Conservation (phyloP, 768 basidiomycete species). For the Tulasnella calospora region DNA sequence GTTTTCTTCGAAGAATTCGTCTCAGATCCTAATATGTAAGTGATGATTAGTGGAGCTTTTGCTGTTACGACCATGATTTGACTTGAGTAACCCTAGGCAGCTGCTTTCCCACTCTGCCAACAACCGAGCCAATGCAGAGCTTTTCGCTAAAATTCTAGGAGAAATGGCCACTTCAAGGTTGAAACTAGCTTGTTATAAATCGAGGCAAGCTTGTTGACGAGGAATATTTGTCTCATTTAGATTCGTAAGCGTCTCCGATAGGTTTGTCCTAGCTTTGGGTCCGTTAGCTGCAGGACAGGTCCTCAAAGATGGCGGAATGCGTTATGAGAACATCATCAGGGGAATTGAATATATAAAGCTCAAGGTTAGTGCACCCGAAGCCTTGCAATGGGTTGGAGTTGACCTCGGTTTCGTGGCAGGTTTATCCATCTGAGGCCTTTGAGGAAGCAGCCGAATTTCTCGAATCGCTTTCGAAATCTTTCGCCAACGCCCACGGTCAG, state of each 20-base stretch:
- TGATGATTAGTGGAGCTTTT: background rate
- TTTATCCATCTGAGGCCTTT: conserved; percentile 89
- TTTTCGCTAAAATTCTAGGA: conserved; percentile 80
- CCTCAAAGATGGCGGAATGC: conserved; percentile 72
- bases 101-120: conserved; percentile 63
- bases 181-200: conserved; percentile 32
- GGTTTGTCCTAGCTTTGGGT: conserved; percentile 73
- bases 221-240: conserved; percentile 38
- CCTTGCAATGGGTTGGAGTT: background rate
- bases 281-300: conserved; percentile 72
- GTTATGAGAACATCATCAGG: conserved; percentile 77
- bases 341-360: conserved; percentile 79
- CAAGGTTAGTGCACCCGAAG: conserved; percentile 47
- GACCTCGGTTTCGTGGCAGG: conserved; percentile 43
- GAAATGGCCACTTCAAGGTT: conserved; percentile 70
- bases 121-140: conserved; percentile 71
- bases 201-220: background rate
- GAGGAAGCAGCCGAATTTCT: conserved; percentile 92
- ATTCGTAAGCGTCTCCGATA: conserved; percentile 88
- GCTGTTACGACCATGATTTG: conserved; percentile 13
- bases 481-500: conserved; percentile 75
- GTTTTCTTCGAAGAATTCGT: conserved; percentile 79
- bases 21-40: conserved; percentile 54
- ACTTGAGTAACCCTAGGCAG: conserved; percentile 38
- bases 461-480: conserved; percentile 75